A percentile compares a stretch with the other conserved stretches of the same genome.
These are phyloP conservation scores for Fusarium chlamydosporum DNA, from an alignment of 2,329 filamentous ascomycete genomes.

Conservation along the genomic window DNA sequence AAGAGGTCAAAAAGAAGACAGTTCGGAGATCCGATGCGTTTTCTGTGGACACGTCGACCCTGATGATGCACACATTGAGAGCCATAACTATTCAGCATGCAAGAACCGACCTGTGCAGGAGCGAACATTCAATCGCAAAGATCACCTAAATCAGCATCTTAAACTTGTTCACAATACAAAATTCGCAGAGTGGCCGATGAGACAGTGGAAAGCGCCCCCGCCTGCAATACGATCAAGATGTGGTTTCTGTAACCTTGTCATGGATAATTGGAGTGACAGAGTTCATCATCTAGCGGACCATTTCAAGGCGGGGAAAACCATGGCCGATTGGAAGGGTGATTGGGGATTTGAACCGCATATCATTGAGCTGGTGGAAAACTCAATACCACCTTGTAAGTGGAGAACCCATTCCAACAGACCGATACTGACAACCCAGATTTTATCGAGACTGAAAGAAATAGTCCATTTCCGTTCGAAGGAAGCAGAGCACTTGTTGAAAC, in stretches of 20 bases:
- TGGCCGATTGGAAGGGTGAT: conserved; percentile 61
- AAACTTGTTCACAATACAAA: conserved; percentile 60
- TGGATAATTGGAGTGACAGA: conserved; percentile 57
- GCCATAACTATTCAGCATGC: conserved; percentile 61
- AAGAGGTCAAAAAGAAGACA: conserved; percentile 56
- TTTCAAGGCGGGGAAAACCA: conserved; percentile 59
- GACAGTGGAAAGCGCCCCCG: conserved; percentile 57
- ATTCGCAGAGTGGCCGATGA: conserved; percentile 48
- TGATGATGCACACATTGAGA: conserved; percentile 53
- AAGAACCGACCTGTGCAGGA: conserved; percentile 63
- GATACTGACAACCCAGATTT: conserved; percentile 28
- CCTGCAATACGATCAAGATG: conserved; percentile 57
- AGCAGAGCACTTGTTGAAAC: conserved; percentile 42
- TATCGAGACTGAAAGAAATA: conserved; percentile 44
- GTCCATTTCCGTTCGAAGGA: conserved; percentile 41
- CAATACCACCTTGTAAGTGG: conserved; percentile 58
- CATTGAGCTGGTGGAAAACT: conserved; percentile 57
- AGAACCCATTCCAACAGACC: rapidly evolving
- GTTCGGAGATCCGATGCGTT: conserved; percentile 51
- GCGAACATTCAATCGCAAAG: conserved; percentile 61
- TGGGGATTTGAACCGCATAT: conserved; percentile 59
- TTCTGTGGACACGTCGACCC: conserved; percentile 57
- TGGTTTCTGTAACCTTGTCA: conserved; percentile 56
- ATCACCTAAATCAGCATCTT: conserved; percentile 60
- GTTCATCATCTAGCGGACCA: conserved; percentile 59